These are phyloP conservation scores for Ascodesmis nigricans DNA, from an alignment of 495 filamentous ascomycete genomes.

Conservation along the genomic window DNA sequence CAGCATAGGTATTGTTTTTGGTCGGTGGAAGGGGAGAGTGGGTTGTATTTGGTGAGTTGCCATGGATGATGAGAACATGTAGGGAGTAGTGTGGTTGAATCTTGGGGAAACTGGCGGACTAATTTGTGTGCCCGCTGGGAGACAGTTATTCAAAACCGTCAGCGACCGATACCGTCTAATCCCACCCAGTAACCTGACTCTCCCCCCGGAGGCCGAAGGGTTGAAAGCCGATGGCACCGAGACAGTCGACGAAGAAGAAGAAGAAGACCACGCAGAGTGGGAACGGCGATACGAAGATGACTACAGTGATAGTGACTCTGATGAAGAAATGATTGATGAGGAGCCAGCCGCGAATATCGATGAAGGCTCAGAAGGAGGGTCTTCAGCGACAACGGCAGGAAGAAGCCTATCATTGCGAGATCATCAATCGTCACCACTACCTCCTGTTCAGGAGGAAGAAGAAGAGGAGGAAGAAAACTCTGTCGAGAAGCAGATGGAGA, in stretches of 20 bases:
- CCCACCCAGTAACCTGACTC: constrained; percentile 81
- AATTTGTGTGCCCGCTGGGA: not conserved
- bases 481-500: constrained; percentile 8
- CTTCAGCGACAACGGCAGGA: not conserved
- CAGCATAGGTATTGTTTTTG: constrained; percentile 90
- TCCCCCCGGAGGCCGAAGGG: constrained; percentile 82
- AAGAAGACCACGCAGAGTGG: constrained; percentile 18
- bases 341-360: not conserved
- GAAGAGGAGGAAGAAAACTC: constrained; percentile 7
- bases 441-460: constrained; percentile 12
- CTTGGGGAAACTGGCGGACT: no score
- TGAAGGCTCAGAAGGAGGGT: not conserved
- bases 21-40: constrained; percentile 71
- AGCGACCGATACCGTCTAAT: constrained; percentile 78
- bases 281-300: no score
- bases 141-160: constrained; percentile 72
- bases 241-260: constrained; percentile 13
- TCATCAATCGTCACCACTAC: not conserved
- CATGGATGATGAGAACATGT: no score
- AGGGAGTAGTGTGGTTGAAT: no score
- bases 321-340: constrained; percentile 7
- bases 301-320: constrained; percentile 5
- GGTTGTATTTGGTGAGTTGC: constrained; percentile 42
- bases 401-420: not conserved
- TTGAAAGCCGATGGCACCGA: constrained; percentile 24